Conservation (phyloP, 1,139 yeast species). For the Arxiozyma bovina region DNA sequence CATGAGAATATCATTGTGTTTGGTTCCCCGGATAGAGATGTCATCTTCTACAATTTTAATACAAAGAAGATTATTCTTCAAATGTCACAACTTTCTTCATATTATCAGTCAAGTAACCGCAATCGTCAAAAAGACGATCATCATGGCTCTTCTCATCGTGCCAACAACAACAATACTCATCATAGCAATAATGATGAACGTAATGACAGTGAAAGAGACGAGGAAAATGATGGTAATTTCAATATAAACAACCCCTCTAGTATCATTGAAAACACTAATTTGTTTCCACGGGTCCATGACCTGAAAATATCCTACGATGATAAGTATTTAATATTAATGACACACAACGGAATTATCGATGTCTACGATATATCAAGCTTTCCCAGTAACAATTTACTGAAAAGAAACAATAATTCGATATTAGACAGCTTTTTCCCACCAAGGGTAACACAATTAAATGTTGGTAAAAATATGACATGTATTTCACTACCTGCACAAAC, state of each 20-base stretch:
- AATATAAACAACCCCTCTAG: conserved; percentile 7
- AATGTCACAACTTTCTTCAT: conserved; percentile 6
- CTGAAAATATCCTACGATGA: conserved; percentile 62
- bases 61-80: conserved; percentile 33
- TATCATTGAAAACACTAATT: background rate
- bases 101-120: background rate
- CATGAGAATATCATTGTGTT: conserved; percentile 47
- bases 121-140: too few relatives aligned
- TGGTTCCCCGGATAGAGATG: conserved; percentile 71
- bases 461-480: conserved; percentile 42
- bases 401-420: background rate
- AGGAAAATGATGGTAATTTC: background rate
- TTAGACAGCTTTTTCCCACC: conserved; percentile 14
- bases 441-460: conserved; percentile 17
- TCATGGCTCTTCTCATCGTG: background rate
- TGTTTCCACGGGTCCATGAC: conserved; percentile 52
- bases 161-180: background rate
- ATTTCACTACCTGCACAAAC: conserved; percentile 34
- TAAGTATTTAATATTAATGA: conserved; percentile 51
- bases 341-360: conserved; percentile 47
- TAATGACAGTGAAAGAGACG: background rate
- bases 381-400: conserved; percentile 13
- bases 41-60: conserved; percentile 50
- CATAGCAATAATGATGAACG: background rate
- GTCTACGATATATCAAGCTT: conserved; percentile 23